phyloP scores from a whole-genome alignment of 768 basidiomycete genomes.

The Mycena leptocephala region DNA sequence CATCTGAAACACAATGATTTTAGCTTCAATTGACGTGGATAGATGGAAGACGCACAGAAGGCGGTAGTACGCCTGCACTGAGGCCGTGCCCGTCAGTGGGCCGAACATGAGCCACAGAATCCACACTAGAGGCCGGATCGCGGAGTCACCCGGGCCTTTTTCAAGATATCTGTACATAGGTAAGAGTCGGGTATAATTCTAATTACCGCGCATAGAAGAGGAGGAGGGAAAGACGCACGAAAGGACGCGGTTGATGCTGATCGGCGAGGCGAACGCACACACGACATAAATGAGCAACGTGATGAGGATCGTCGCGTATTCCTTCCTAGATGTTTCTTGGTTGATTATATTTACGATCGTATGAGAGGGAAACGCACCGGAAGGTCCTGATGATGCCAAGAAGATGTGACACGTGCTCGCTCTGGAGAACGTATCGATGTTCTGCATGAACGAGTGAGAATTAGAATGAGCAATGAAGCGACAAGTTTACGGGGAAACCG shows the following conservation, averaged over 20 bases:
- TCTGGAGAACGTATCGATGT: constrained; percentile 35
- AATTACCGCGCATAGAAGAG: too few relatives aligned
- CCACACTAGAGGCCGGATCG: constrained; percentile 71
- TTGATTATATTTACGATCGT: too few relatives aligned
- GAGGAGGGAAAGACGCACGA: constrained; percentile 11
- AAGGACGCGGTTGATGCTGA: constrained; percentile 33
- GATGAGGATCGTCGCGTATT: constrained; percentile 22
- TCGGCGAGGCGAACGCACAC: constrained; percentile 32
- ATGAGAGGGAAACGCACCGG: constrained; percentile 13
- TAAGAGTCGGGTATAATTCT: constrained; percentile 8
- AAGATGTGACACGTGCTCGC: constrained; percentile 28
- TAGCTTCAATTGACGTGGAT: not conserved
- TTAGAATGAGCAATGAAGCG: too few relatives aligned
- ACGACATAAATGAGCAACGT: constrained; percentile 28
- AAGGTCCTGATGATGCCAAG: constrained; percentile 35
- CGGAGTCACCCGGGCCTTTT: constrained; percentile 54
- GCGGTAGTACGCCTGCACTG: constrained; percentile 60
- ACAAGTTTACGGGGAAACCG: constrained; percentile 24
- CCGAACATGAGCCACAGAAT: constrained; percentile 56
- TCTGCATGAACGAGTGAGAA: constrained; percentile 9
- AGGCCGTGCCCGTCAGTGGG: constrained; percentile 50
- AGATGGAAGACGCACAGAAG: constrained; percentile 3
- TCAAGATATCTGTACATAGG: constrained; percentile 55
- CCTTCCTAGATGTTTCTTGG: constrained; percentile 10
- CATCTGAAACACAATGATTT: constrained; percentile 4